These are phyloP conservation scores for Secale cereale DNA, from an alignment of 176 grass and related monocot species.

Conservation along the genomic window DNA sequence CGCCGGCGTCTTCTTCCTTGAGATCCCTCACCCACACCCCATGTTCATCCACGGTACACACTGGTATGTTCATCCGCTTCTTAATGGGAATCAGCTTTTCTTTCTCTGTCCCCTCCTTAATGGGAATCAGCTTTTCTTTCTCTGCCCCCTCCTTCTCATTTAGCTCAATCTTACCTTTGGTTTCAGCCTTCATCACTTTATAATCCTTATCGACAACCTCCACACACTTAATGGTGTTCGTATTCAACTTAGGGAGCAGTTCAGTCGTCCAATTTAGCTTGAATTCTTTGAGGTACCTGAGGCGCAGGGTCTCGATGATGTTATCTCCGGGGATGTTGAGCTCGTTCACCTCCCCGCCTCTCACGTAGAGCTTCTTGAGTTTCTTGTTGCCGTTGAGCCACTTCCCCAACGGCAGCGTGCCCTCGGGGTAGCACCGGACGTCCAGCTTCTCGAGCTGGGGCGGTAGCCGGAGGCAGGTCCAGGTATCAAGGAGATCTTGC, in stretches of 20 bases:
- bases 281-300: constrained; percentile 9
- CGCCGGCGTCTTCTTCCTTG: not conserved
- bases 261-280: not conserved
- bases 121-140: no score
- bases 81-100: not conserved
- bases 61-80: not conserved
- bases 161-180: not conserved
- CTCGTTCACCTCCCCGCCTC: not conserved
- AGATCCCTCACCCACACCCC: constrained; percentile 28
- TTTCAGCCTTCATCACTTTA: not conserved
- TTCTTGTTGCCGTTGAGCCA: not conserved
- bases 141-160: not conserved
- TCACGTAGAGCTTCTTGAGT: constrained; percentile 32
- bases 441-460: constrained; percentile 18
- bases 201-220: constrained; percentile 29
- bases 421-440: constrained; percentile 27
- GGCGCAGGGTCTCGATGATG: not conserved
- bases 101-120: not conserved
- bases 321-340: not conserved
- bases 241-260: rapidly evolving
- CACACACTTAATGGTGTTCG: not conserved
- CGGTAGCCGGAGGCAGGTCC: constrained; percentile 22
- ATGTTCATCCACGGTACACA: constrained; percentile 9
- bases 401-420: not conserved
- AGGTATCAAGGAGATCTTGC: rapidly evolving